Base-by-base conservation (phyloP, 2,329 filamentous ascomycete species). In the Diaporthe batatas region DNA sequence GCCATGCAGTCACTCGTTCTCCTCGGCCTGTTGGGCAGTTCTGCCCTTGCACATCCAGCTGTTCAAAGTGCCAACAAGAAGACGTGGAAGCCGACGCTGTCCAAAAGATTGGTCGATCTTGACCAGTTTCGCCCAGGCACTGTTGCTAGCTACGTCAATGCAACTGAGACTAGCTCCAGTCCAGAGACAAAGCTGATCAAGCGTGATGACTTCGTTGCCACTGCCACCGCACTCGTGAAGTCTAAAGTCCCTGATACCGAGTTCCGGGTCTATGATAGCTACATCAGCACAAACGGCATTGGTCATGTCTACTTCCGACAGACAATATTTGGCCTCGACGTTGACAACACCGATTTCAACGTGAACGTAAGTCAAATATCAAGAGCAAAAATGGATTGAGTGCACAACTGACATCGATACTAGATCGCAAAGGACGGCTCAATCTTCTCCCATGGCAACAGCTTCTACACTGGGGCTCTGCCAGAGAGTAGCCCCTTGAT, bases 271-370 rank as follows among this genome's bases (percentile, higher is more conserved):
- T 78, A 83, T 0, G 88, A 90, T 76, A 83, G 86, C 76, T 91
- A 90, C 65, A 81, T 87, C 14, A 84, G 88, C n/a, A 79, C 76
- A 58, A 89, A 89, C 70, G 88, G 88, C 11, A 82, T 91, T 73
- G 83, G 83, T 0, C 89, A 91, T 76, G 87, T 90, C 75, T 85
- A 89, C 78, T 89, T 91, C 77, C 88, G 87, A 80, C 89, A 91
- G 80, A 90, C 88, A 0, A 81, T 83, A 8, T 86, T 90, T 70
- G 89, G 86, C 1, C 78, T 91, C 32, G 89, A 91, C 74, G 86
- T 91, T 73, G 89, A 90, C 76, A 91, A 91, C 76, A 87, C 86
- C 0, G 87, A 89, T 77, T 89, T 90, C 76, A 90, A 90, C 68
- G 87, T 91, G 62, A 91, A 91, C 75, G 87, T 90, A 76, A 81